Evolutionary conservation across 1,284 basidiomycete genomes (phyloP).

Genomic region (Cutaneotrichosporon arboriforme): DNA sequence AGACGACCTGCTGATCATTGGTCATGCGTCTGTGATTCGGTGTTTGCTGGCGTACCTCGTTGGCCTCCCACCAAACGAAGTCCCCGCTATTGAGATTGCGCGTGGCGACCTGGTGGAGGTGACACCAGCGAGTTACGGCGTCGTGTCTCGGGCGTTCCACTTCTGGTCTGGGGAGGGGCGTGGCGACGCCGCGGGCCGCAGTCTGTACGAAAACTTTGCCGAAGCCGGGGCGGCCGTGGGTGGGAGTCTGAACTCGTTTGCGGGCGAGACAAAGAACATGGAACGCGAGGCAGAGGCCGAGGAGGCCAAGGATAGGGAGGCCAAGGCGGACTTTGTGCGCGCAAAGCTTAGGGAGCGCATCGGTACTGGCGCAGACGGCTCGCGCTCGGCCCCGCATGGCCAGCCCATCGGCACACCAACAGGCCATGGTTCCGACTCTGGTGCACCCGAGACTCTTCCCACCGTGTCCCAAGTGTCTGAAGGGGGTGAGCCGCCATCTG

Average conservation of each 20-base stretch:
- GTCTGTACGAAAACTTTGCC: conserved; percentile 50
- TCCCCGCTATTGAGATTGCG: conserved; percentile 92
- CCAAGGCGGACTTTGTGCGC: conserved; percentile 24
- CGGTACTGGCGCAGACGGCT: conserved; percentile 23
- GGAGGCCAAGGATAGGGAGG: conserved; percentile 37
- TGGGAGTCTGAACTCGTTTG: conserved; percentile 35
- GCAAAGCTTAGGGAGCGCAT: conserved; percentile 18
- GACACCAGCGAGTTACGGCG: conserved; percentile 82
- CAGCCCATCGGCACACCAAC: conserved; percentile 10
- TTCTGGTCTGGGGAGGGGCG: conserved; percentile 63
- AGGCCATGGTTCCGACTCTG: too few species aligned
- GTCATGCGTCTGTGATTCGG: conserved; percentile 93
- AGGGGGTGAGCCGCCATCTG: background rate
- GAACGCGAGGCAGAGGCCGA: conserved; percentile 43
- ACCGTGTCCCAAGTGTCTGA: background rate
- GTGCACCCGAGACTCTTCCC: too few species aligned
- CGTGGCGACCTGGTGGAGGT: conserved; percentile 84
- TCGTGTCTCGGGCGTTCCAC: conserved; percentile 79
- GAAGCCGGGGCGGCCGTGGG: conserved; percentile 40
- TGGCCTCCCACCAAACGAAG: conserved; percentile 90
- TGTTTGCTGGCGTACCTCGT: conserved; percentile 88
- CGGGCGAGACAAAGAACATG: conserved; percentile 42
- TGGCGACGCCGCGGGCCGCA: conserved; percentile 40
- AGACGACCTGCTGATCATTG: conserved; percentile 70
- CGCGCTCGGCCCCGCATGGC: conserved; percentile 21